A percentile compares a stretch with the other conserved stretches of the same genome.
phyloP scores from a whole-genome alignment of 2,329 filamentous ascomycete genomes.

The Coniochaeta sp. region DNA sequence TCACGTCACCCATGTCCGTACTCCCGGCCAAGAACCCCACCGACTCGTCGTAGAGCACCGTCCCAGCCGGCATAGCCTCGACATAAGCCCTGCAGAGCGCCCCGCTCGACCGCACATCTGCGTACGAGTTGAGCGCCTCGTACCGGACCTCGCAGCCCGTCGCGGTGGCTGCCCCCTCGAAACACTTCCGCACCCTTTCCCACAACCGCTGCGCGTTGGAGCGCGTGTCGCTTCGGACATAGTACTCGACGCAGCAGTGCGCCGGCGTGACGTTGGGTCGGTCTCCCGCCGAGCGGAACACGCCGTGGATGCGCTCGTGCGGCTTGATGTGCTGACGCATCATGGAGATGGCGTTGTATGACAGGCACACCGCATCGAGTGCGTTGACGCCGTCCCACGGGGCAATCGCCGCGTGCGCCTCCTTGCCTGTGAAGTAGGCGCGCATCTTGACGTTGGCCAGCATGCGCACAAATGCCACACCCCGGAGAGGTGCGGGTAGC shows the following conservation, averaged over 20 bases:
- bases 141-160: slow-evolving; percentile 21
- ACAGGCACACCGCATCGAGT: slow-evolving; percentile 36
- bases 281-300: slow-evolving; percentile 30
- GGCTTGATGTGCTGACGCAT: slow-evolving; percentile 42
- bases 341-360: slow-evolving; percentile 32
- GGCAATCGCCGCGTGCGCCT: slow-evolving; percentile 37
- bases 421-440: slow-evolving; percentile 33
- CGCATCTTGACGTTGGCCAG: slow-evolving; percentile 22
- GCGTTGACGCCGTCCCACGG: slow-evolving; percentile 45
- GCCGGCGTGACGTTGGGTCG: slow-evolving; percentile 28
- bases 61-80: slow-evolving; percentile 19
- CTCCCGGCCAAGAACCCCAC: slow-evolving; percentile 21
- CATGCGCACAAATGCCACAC: slow-evolving; percentile 17
- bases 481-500: slow-evolving; percentile 10
- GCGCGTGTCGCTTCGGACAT: slow-evolving; percentile 32
- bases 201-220: slow-evolving; percentile 22
- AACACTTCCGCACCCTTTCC: slow-evolving; percentile 22
- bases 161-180: slow-evolving; percentile 25
- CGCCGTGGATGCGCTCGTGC: slow-evolving; percentile 40
- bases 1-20: slow-evolving; percentile 33
- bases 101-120: slow-evolving; percentile 19
- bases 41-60: slow-evolving; percentile 19
- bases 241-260: slow-evolving; percentile 33
- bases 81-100: slow-evolving; percentile 18
- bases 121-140: slow-evolving; percentile 21